Base-by-base conservation (phyloP, 306 rosid genomes). In the Quercus bicolor region DNA sequence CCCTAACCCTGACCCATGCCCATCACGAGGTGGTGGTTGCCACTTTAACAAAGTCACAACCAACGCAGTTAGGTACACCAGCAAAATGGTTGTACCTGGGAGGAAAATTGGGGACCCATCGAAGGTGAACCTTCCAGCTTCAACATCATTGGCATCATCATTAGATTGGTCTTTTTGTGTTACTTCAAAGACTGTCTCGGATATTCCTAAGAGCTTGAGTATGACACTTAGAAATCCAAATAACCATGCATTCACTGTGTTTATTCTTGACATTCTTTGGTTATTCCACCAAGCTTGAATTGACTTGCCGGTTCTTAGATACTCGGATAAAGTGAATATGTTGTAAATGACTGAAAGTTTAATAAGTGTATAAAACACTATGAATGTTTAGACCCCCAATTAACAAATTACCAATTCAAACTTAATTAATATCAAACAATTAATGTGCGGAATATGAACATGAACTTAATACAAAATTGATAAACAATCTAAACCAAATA, bases 211-310 rank as follows among this genome's bases (percentile, higher is more conserved):
- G 3, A 86, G n/a, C 61, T 91, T 86, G 9, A 84, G 56, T 2
- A 88, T 14, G 52, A 78, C 33, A 26, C 79, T 73, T 2, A 92
- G 10, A 54, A 89, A 33, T 72, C 91, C 93, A 24, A 80, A 62
- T 5, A 92, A 72, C 75, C 86, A 86, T 14, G 92, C 80, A 29
- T 48, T 86, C 83, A 71, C 69, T 18, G 81, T 0, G n/a, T 2
- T 74, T 77, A 94, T 82, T 80, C 72, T 83, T 71, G 80, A 75
- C 97, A 88, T 92, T 59, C 85, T 82, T 54, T 82, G 82, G 77
- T 89, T 90, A 68, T 92, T 94, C 98, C 98, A 90, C 93, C 98
- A 94, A 14, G 83, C 81, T 75, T 80, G 78, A 20, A 86, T 37
- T 56, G 97, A 88, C 5, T 81, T 72, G 21, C 85, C 83, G 1